Evolutionary conservation across 1,284 basidiomycete species (phyloP), one percentile per base, ranked within the genome.

Genomic region (Exobasidium rhododendri): DNA sequence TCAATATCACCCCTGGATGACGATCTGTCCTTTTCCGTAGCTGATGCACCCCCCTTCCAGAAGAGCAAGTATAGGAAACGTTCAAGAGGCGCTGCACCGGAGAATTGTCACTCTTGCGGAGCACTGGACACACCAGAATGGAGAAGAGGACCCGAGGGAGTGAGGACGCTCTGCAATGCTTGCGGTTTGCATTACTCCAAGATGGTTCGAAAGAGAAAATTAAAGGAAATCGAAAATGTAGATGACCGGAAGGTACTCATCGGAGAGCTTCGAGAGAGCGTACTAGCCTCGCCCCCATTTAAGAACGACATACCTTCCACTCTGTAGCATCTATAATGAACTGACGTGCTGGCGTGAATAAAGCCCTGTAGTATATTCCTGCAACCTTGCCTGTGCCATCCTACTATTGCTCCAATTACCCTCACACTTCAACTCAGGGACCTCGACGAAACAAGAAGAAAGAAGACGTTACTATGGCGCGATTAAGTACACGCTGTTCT

Each of bases 91-190:
- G 73, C 77, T 7, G 75, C 75, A 14, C 75, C 75, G 13, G 73
- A 69, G 3, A 64, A 65, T 20, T 78, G 77, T 61, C 68, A 70
- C 40, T 68, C 71, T 28, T 78, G 77, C 56, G 72, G 70, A 1
- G 68, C 67, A 26, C 59, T 54, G 51, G 75, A 77, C 35, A 78
- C 77, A 28, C 77, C 77, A 0, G 77, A 79, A 58, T 79, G 77
- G 77, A 63, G 77, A 10, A 64, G 75, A 5, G 77, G 77, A 24
- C 77, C 77, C 13, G 74, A 75, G 51, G 77, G 77, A 22, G 71
- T 75, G 0, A 65, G 77, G 3, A 79, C 77, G 28, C 68, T 79
- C 24, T 79, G 77, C 70, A 79, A 79, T 61, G 77, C 77, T 3
- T 79, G 77, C 56, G 74, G 74, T 10, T 55, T 73, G 58, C 57